These are phyloP conservation scores for Boletus patriciae DNA, from an alignment of 768 basidiomycete species.

Conservation along the genomic window DNA sequence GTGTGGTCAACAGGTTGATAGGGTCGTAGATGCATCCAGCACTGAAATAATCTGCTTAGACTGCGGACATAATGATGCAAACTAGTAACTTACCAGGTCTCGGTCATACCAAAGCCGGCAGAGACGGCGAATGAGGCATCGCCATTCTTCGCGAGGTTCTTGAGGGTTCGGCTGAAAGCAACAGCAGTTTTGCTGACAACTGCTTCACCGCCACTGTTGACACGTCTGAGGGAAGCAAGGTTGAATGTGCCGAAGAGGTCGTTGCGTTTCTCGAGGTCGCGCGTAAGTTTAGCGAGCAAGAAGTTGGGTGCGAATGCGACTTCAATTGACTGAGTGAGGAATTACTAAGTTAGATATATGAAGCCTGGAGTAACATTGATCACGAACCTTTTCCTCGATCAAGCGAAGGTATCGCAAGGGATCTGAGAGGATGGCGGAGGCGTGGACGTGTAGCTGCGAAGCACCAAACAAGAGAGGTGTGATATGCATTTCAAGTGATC, in stretches of 20 bases:
- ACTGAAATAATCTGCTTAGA: neutral
- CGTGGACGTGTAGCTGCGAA: conserved; percentile 25
- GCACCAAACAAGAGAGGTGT: conserved; percentile 36
- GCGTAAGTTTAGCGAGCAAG: conserved; percentile 39
- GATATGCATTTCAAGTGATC: conserved; percentile 43
- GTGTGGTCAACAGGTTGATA: conserved; percentile 19
- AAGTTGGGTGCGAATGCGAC: conserved; percentile 43
- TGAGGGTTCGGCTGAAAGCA: conserved; percentile 36
- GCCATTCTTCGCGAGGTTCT: conserved; percentile 23
- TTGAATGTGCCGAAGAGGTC: conserved; percentile 31
- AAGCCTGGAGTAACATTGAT: neutral
- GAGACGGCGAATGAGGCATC: conserved; percentile 36
- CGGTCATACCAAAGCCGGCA: conserved; percentile 39
- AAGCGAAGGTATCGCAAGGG: conserved; percentile 24
- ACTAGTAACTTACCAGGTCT: conserved; percentile 35
- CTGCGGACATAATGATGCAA: neutral
- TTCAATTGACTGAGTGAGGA: conserved; percentile 29
- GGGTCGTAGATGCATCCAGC: conserved; percentile 44
- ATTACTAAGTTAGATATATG: neutral
- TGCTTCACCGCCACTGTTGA: conserved; percentile 47
- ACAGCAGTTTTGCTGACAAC: conserved; percentile 40
- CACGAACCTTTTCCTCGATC: conserved; percentile 39
- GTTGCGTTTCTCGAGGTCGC: conserved; percentile 30
- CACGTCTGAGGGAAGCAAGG: conserved; percentile 34
- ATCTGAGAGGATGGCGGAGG: conserved; percentile 26